phyloP scores from a whole-genome alignment of 768 basidiomycete species.

The Floccularia luteovirens region DNA sequence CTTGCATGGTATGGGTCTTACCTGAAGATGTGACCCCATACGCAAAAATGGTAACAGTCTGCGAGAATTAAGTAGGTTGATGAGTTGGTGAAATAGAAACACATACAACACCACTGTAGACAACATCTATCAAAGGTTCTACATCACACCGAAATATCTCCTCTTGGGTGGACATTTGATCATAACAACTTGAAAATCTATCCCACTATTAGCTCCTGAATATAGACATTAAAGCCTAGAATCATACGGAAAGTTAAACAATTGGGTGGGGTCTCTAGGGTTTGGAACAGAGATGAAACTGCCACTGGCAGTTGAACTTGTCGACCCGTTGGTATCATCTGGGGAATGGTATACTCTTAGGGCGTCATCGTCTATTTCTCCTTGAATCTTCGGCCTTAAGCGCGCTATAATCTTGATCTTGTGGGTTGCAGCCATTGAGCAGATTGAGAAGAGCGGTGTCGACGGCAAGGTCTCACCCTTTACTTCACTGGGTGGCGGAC shows the following conservation, averaged over 20 bases:
- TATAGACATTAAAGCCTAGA: constrained; percentile 13
- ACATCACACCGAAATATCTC: constrained; percentile 76
- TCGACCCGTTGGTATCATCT: constrained; percentile 20
- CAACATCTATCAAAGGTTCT: constrained; percentile 68
- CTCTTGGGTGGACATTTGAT: constrained; percentile 59
- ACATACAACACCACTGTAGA: constrained; percentile 69
- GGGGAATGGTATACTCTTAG: constrained; percentile 42
- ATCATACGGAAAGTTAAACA: constrained; percentile 70
- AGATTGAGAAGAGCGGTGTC: not conserved
- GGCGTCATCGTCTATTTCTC: constrained; percentile 56
- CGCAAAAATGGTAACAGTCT: constrained; percentile 86
- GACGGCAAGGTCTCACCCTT: not conserved
- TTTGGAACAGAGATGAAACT: constrained; percentile 61
- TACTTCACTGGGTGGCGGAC: not conserved
- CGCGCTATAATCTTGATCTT: constrained; percentile 71
- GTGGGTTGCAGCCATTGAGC: constrained; percentile 22
- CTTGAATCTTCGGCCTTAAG: constrained; percentile 54
- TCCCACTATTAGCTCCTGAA: constrained; percentile 3
- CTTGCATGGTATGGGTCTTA: constrained; percentile 94
- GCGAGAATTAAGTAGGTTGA: constrained; percentile 2
- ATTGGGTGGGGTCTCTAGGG: constrained; percentile 56
- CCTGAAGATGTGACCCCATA: constrained; percentile 91
- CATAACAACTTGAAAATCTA: constrained; percentile 75
- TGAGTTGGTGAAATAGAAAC: not conserved
- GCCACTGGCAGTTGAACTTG: constrained; percentile 17